phyloP scores from a whole-genome alignment of 345 rosid genomes.

The Stellera chamaejasme region DNA sequence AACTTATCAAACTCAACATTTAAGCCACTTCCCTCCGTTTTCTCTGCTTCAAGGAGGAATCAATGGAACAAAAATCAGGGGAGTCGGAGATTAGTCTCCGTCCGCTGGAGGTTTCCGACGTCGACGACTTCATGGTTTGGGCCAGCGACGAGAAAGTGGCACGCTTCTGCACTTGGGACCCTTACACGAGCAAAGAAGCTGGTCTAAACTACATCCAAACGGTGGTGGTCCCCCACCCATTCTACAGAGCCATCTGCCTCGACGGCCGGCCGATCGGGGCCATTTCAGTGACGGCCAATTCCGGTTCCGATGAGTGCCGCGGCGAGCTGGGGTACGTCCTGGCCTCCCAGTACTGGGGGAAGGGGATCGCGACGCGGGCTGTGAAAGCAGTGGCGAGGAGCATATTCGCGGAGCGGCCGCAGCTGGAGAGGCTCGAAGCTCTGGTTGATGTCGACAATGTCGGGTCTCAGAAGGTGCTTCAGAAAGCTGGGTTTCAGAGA shows the following conservation, averaged over 20 bases:
- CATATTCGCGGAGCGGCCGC: conserved; percentile 40
- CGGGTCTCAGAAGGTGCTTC: conserved; percentile 54
- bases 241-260: conserved; percentile 54
- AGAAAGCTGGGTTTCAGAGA: conserved; percentile 55
- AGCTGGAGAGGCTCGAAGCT: conserved; percentile 61
- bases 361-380: conserved; percentile 44
- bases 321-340: conserved; percentile 47
- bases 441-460: conserved; percentile 45
- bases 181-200: conserved; percentile 37
- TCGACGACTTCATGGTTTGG: conserved; percentile 69
- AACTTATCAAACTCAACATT: too few relatives aligned
- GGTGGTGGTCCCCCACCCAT: conserved; percentile 39
- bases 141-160: conserved; percentile 38
- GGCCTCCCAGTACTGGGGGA: conserved; percentile 47
- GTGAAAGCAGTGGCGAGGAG: conserved; percentile 35
- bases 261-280: conserved; percentile 40
- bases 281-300: conserved; percentile 37
- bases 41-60: neutral
- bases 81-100: conserved; percentile 30
- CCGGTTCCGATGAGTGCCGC: conserved; percentile 29
- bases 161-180: conserved; percentile 47
- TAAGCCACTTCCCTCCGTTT: too few relatives aligned
- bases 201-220: conserved; percentile 30
- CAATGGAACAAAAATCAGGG: neutral
- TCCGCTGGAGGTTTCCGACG: conserved; percentile 29